These are phyloP conservation scores for Cantharellus anzutake DNA, from an alignment of 768 basidiomycete genomes.

Conservation along the genomic window DNA sequence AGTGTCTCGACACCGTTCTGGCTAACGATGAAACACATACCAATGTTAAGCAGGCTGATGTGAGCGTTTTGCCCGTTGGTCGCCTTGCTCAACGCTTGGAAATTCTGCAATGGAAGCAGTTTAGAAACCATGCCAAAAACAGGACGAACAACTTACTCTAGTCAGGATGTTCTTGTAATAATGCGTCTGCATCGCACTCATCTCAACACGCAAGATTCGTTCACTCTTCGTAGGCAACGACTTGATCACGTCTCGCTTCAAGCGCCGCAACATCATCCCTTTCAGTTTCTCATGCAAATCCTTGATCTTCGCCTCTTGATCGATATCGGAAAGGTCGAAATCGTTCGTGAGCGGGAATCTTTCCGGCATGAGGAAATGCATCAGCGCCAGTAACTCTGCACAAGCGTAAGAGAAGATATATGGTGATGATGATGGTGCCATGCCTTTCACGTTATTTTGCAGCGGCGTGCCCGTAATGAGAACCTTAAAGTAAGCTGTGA, in stretches of 20 bases:
- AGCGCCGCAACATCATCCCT: conserved; percentile 78
- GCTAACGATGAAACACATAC: conserved; percentile 20
- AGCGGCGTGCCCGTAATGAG: conserved; percentile 96
- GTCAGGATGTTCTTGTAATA: conserved; percentile 98
- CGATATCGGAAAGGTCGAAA: conserved; percentile 83
- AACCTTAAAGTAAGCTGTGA: conserved; percentile 78
- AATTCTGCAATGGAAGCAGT: conserved; percentile 40
- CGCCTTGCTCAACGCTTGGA: conserved; percentile 77
- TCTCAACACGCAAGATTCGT: conserved; percentile 91
- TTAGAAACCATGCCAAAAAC: conserved; percentile 1
- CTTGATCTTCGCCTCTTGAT: conserved; percentile 90
- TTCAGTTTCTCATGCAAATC: conserved; percentile 87
- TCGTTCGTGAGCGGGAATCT: conserved; percentile 90
- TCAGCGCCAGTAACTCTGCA: conserved; percentile 79
- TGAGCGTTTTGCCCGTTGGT: conserved; percentile 66
- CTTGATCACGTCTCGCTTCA: conserved; percentile 93
- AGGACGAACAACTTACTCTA: conserved; percentile 31
- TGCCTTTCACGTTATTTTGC: conserved; percentile 98
- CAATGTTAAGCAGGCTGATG: conserved; percentile 91
- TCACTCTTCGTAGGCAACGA: conserved; percentile 96
- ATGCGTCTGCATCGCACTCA: conserved; percentile 89
- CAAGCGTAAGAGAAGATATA: not conserved
- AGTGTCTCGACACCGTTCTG: not conserved
- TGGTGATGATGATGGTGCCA: conserved; percentile 7
- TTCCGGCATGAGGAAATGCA: conserved; percentile 99